phyloP scores from a whole-genome alignment of 441 rosid genomes.

The Francoa sonchifolia region DNA sequence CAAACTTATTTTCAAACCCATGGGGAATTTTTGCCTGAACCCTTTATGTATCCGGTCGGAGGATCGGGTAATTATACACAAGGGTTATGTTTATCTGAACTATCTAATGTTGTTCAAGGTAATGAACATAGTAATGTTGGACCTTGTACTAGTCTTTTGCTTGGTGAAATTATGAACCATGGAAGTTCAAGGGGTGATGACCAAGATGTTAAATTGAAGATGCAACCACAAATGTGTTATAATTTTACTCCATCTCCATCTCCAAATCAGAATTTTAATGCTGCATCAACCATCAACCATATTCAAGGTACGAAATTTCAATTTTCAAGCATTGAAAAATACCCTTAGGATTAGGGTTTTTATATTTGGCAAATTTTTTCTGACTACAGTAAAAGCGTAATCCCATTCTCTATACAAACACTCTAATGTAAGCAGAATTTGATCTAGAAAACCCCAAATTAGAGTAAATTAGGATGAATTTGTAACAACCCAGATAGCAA shows the following conservation, averaged over 20 bases:
- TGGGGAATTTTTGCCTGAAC: slow-evolving; percentile 34
- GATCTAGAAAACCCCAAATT: too few species aligned
- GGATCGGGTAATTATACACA: slow-evolving; percentile 29
- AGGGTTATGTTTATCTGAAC: slow-evolving; percentile 49
- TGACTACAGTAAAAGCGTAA: too few species aligned
- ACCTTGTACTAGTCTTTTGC: slow-evolving; percentile 56
- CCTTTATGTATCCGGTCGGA: slow-evolving; percentile 41
- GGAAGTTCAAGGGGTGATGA: slow-evolving; percentile 26
- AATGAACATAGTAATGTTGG: slow-evolving; percentile 31
- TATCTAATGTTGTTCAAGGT: slow-evolving; percentile 27
- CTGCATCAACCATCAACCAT: slow-evolving; percentile 35
- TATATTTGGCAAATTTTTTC: too few species aligned
- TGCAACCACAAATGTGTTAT: slow-evolving; percentile 31
- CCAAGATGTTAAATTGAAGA: slow-evolving; percentile 30
- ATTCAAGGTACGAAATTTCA: slow-evolving; percentile 37
- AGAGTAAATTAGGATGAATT: too few species aligned
- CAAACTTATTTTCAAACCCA: slow-evolving; percentile 30
- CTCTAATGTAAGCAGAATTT: too few species aligned
- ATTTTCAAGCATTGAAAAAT: too few species aligned
- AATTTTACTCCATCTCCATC: slow-evolving; percentile 17
- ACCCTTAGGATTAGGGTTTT: too few species aligned
- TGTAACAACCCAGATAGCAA: too few species aligned
- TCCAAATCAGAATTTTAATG: slow-evolving; percentile 19
- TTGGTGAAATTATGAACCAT: slow-evolving; percentile 53
- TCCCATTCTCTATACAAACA: too few species aligned